Evolutionary conservation across 805 yeast genomes (phyloP).

Genomic region (Hanseniaspora guilliermondii): DNA sequence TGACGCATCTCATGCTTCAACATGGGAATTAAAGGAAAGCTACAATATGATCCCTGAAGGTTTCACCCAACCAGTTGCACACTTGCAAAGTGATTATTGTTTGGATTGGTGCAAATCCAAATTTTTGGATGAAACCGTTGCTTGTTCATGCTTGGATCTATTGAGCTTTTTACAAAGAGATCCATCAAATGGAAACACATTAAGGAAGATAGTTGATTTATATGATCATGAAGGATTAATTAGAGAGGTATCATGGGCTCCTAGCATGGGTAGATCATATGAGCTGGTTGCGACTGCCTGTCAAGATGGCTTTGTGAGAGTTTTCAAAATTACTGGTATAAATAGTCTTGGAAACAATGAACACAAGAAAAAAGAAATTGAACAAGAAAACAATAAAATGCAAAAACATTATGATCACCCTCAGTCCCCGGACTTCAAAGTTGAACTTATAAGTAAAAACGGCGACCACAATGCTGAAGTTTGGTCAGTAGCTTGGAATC

Average conservation of each 20-base stretch:
- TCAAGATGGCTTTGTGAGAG: conserved; percentile 83
- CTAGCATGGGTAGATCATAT: conserved; percentile 81
- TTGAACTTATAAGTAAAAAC: conserved; percentile 54
- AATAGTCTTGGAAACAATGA: background rate
- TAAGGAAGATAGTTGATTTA: conserved; percentile 46
- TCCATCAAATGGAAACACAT: conserved; percentile 33
- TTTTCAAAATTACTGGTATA: conserved; percentile 46
- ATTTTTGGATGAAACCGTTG: conserved; percentile 66
- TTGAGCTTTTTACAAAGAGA: conserved; percentile 62
- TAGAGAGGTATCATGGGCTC: conserved; percentile 90
- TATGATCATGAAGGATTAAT: conserved; percentile 81
- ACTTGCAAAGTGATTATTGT: conserved; percentile 73
- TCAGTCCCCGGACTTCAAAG: conserved; percentile 24
- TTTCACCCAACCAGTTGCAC: conserved; percentile 56
- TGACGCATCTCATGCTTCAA: conserved; percentile 75
- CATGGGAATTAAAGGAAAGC: conserved; percentile 52
- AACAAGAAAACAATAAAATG: conserved; percentile 9
- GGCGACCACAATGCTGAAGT: conserved; percentile 78
- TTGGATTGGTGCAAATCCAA: conserved; percentile 85
- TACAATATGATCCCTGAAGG: conserved; percentile 10
- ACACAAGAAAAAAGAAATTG: conserved; percentile 11
- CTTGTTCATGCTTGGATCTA: conserved; percentile 75
- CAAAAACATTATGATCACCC: conserved; percentile 11
- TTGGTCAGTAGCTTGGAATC: conserved; percentile 93
- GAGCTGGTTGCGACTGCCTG: conserved; percentile 91